phyloP scores from a whole-genome alignment of 2,329 filamentous ascomycete species.

The Ilyonectria robusta region DNA sequence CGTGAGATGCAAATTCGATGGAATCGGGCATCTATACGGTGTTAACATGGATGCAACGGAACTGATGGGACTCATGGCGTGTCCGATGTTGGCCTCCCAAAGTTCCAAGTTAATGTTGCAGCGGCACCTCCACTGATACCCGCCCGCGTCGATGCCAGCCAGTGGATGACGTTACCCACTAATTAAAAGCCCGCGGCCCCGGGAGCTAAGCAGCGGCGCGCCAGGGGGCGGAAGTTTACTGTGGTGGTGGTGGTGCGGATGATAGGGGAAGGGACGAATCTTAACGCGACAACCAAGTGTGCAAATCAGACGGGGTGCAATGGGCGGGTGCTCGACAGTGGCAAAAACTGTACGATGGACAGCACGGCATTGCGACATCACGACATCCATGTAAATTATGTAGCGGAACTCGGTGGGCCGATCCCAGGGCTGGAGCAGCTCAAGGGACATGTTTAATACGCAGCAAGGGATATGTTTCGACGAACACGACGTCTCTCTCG shows the following conservation, averaged over 20 bases:
- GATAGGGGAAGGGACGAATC: background rate
- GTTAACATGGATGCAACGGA: background rate
- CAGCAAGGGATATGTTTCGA: background rate
- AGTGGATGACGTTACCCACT: background rate
- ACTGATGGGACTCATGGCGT: background rate
- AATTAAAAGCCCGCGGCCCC: constrained; percentile 3
- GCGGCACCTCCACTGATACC: constrained; percentile 1
- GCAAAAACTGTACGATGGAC: background rate
- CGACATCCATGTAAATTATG: too few species aligned
- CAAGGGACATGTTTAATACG: background rate
- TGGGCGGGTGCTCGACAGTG: background rate
- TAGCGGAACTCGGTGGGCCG: background rate
- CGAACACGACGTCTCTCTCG: background rate
- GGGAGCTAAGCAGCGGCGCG: constrained; percentile 6
- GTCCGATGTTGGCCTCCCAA: background rate
- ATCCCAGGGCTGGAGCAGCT: background rate
- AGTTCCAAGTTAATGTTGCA: background rate
- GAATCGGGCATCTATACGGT: background rate
- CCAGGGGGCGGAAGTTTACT: background rate
- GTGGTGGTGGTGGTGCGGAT: background rate
- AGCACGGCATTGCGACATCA: background rate
- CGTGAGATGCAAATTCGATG: background rate
- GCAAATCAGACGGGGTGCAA: background rate
- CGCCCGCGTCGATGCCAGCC: background rate
- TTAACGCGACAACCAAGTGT: background rate